These are phyloP conservation scores for Solanum chacoense DNA, from an alignment of 305 asterid genomes.

Conservation along the genomic window DNA sequence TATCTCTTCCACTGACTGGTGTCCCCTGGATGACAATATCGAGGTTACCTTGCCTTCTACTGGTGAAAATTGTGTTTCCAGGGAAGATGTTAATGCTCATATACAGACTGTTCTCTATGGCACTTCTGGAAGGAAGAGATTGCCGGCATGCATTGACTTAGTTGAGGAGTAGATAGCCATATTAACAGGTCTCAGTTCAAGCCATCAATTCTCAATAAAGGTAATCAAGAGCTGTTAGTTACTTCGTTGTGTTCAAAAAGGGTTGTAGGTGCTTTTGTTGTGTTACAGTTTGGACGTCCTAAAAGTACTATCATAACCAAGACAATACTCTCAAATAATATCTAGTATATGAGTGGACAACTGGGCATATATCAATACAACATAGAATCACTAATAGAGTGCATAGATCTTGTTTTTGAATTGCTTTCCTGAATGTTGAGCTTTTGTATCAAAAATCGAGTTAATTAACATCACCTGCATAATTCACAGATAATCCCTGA, in stretches of 20 bases:
- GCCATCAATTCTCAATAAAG: not conserved
- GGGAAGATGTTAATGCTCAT: conserved; percentile 33
- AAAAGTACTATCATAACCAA: not conserved
- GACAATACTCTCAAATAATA: not conserved
- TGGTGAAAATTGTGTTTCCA: conserved; percentile 12
- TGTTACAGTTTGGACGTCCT: not conserved
- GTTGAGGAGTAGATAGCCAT: conserved; percentile 20
- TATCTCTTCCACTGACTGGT: conserved; percentile 32
- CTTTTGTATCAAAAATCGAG: not conserved
- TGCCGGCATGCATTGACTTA: conserved; percentile 39
- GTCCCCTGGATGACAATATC: conserved; percentile 54
- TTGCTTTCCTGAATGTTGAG: not conserved
- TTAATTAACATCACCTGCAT: not conserved
- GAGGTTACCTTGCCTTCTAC: conserved; percentile 23
- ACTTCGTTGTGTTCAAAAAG: not conserved
- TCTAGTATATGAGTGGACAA: not conserved
- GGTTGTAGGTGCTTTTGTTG: not conserved
- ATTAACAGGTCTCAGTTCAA: not conserved
- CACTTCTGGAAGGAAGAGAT: conserved; percentile 22
- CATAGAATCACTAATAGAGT: not conserved
- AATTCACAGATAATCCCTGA: not conserved
- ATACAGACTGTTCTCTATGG: conserved; percentile 36
- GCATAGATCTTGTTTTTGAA: not conserved
- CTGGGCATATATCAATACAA: not conserved
- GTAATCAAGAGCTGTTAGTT: not conserved